phyloP scores from a whole-genome alignment of 2,329 filamentous ascomycete genomes.

The Beauveria pseudobassiana region DNA sequence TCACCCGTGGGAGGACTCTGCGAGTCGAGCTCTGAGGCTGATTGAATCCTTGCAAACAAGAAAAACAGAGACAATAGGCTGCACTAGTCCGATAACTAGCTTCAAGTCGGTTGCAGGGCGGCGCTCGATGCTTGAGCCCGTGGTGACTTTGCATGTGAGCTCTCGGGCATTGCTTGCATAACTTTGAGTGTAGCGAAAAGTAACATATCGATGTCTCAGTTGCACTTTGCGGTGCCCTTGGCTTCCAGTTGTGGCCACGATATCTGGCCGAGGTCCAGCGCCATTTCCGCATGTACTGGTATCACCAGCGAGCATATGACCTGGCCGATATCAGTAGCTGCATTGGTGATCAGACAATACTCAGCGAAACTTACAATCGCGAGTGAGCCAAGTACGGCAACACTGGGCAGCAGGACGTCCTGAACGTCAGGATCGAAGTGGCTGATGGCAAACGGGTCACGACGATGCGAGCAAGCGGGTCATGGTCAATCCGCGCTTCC shows the following conservation, averaged over 20 bases:
- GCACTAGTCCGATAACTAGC: not conserved
- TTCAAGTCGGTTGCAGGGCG: not conserved
- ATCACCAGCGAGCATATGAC: not conserved
- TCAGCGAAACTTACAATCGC: not conserved
- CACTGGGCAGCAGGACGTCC: not conserved
- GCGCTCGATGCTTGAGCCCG: not conserved
- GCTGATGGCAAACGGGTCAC: not conserved
- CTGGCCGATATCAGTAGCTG: not conserved
- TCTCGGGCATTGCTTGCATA: not conserved
- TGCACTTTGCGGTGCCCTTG: not conserved
- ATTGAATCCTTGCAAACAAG: not conserved
- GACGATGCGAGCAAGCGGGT: not conserved
- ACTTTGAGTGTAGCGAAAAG: not conserved
- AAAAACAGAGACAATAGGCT: constrained; percentile 1
- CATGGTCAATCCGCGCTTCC: not conserved
- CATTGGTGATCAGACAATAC: not conserved
- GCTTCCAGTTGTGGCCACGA: not conserved
- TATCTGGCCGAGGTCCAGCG: not conserved
- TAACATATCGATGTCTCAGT: not conserved
- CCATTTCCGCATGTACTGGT: no score
- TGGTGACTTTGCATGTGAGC: not conserved
- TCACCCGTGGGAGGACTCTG: not conserved
- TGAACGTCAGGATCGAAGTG: not conserved
- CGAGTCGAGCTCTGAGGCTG: not conserved
- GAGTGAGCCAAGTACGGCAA: not conserved